These are phyloP conservation scores for Trichophyton equinum DNA, from an alignment of 2,329 filamentous ascomycete genomes.

Conservation along the genomic window DNA sequence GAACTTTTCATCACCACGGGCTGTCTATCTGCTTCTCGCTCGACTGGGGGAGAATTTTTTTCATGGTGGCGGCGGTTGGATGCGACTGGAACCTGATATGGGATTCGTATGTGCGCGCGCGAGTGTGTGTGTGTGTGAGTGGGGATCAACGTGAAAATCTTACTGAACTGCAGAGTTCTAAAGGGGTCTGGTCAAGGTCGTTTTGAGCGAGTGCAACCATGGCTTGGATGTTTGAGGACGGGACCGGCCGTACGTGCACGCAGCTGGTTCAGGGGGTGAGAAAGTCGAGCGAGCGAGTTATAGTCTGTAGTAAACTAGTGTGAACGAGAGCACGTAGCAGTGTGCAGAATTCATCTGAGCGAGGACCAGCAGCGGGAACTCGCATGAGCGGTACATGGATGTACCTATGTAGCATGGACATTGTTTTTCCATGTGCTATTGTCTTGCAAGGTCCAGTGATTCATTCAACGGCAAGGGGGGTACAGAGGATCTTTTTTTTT, in stretches of 20 bases:
- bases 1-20: not conserved
- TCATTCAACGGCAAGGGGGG: too few relatives aligned
- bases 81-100: not conserved
- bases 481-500: not conserved
- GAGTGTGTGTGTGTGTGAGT: not conserved
- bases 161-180: not conserved
- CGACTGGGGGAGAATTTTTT: not conserved
- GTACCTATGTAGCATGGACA: not conserved
- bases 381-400: not conserved
- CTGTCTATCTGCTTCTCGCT: not conserved
- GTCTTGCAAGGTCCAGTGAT: too few relatives aligned
- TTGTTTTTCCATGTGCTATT: too few relatives aligned
- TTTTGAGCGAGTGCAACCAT: not conserved
- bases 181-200: not conserved
- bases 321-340: too few relatives aligned
- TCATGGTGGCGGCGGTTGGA: not conserved
- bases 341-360: too few relatives aligned
- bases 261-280: not conserved
- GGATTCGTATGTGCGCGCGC: too few relatives aligned
- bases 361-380: not conserved
- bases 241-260: not conserved
- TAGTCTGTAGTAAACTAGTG: too few relatives aligned
- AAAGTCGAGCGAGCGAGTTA: too few relatives aligned
- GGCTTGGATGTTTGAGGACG: not conserved
- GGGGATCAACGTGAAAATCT: not conserved